Evolutionary conservation across 495 filamentous ascomycete species (phyloP).

Genomic region (Penicillium maclennaniae): DNA sequence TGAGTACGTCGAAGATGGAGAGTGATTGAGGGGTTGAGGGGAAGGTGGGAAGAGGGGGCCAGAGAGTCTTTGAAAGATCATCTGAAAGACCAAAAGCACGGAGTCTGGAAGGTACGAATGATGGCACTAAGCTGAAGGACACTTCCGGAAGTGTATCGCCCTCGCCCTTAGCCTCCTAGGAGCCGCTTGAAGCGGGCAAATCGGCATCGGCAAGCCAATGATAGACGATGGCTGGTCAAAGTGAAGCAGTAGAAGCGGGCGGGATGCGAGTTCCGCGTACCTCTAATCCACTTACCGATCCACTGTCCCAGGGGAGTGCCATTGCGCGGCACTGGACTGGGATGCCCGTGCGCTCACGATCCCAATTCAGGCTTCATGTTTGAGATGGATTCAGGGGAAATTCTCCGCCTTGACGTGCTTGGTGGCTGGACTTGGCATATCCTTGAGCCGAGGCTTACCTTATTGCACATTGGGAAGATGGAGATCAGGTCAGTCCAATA

Average conservation of each 20-base stretch:
- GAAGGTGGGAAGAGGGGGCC: too few relatives aligned
- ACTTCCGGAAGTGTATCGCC: constrained; percentile 7
- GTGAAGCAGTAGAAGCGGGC: neutral
- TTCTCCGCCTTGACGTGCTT: neutral
- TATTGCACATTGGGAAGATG: neutral
- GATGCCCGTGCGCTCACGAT: neutral
- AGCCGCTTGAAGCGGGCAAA: constrained; percentile 11
- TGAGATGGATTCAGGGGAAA: neutral
- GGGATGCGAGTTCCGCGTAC: constrained; percentile 10
- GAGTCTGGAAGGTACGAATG: neutral
- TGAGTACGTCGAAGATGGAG: neutral
- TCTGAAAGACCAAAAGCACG: too few relatives aligned
- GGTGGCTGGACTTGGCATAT: too few relatives aligned
- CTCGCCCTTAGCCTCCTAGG: constrained; percentile 8
- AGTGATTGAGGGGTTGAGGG: neutral
- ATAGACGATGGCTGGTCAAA: neutral
- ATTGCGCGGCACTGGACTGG: neutral
- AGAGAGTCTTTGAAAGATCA: neutral
- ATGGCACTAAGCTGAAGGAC: neutral
- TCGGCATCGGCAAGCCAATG: constrained; percentile 3
- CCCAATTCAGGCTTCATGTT: neutral
- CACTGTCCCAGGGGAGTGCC: neutral
- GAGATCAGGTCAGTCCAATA: neutral
- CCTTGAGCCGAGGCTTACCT: neutral
- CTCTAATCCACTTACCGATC: neutral